Base-by-base conservation (phyloP, 2,329 filamentous ascomycete genomes). In the Aspergillus oerlinghausenensis region DNA sequence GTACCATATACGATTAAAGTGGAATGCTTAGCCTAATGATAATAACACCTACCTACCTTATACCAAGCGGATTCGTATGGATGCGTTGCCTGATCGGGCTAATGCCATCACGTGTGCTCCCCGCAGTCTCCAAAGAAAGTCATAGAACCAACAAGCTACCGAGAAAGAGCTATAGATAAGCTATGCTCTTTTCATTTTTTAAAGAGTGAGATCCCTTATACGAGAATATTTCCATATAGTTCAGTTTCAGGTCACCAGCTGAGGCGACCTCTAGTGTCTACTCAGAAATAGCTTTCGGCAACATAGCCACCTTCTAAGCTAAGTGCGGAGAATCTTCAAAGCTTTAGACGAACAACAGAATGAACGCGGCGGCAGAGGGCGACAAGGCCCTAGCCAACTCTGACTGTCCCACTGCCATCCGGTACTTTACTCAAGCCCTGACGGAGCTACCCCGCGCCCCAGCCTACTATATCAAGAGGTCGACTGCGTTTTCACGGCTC, bases 381-480 rank as follows among this genome's bases (percentile, higher is more conserved):
- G 80, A 81, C 56, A 77, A 79, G 59, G 84, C 90, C 55, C 80
- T 90, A 56, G 76, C 83, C 28, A 77, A 75, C 8, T 82, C 81
- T 51, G 81, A 92, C 58, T 93, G 85, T 73, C 76, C 81, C 4
- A 79, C 81, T 49, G 92, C 90, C 48, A 83, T 96, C 63, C 71
- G 78, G 38, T 82, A 86, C 65, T 88, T 88, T 61, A 88, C 88
- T 7, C 73, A 78, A 42, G 90, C 90, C 6, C 78, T 96, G 26
- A 65, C 73, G 35, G 76, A 84, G 59, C 80, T 80, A 11, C 85
- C 87, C 0, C 79, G 78, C 42, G 90, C 89, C 2, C 88, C 90
- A 1, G 76, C 83, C 50, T 97, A 94, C 84, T 88, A 93, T 60
- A 84, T 94, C 60, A 86, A 88, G 63, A 90, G 93, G 21, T 89